Evolutionary conservation across 805 yeast species (phyloP).

Genomic region (Metschnikowia reukaufii): DNA sequence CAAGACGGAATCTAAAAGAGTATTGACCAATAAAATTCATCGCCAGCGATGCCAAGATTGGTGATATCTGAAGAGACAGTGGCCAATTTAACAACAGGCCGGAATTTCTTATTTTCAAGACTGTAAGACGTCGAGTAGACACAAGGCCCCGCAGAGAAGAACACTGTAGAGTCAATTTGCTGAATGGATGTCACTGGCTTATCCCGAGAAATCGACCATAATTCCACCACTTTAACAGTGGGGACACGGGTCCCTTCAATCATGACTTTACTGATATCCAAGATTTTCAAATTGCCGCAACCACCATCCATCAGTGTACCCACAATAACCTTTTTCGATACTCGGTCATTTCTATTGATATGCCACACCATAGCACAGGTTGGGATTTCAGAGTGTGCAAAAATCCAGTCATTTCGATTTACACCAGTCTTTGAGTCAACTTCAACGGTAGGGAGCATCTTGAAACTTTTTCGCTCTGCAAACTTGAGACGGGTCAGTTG

Average conservation of each 20-base stretch:
- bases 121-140: conserved; percentile 37
- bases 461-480: conserved; percentile 33
- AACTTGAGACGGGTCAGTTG: conserved; percentile 29
- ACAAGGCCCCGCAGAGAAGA: conserved; percentile 32
- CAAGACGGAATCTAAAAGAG: conserved; percentile 36
- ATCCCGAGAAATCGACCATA: conserved; percentile 31
- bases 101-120: conserved; percentile 31
- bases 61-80: conserved; percentile 33
- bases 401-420: conserved; percentile 18
- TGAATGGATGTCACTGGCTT: conserved; percentile 35
- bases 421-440: conserved; percentile 11
- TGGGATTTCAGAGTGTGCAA: conserved; percentile 32
- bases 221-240: conserved; percentile 27
- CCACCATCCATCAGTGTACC: conserved; percentile 23
- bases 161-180: conserved; percentile 33
- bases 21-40: conserved; percentile 27
- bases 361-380: conserved; percentile 37
- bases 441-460: conserved; percentile 26
- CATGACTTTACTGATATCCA: conserved; percentile 29
- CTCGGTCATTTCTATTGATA: conserved; percentile 28
- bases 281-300: conserved; percentile 35
- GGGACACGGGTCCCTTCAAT: conserved; percentile 17
- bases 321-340: conserved; percentile 38
- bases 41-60: conserved; percentile 23
- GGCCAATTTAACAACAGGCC: conserved; percentile 25